Conservation (phyloP, 164 flowering plant genomes). For the Aristolochia californica region DNA sequence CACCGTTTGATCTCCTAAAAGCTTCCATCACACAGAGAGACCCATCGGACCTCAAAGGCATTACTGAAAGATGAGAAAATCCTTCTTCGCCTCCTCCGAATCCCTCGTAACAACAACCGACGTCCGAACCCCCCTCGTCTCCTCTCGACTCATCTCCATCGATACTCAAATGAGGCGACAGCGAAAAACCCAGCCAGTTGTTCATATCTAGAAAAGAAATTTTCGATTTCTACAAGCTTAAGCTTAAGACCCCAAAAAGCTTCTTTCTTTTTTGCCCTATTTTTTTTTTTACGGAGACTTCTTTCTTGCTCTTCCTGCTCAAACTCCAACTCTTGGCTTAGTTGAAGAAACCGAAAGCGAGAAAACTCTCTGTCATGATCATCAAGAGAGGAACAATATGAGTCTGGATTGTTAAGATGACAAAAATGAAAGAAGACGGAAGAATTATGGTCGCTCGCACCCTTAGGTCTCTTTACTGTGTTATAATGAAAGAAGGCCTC, state of each 20-base stretch:
- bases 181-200: constrained; percentile 75
- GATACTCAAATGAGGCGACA: constrained; percentile 43
- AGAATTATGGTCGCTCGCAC: neutral
- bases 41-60: constrained; percentile 66
- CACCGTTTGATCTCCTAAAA: constrained; percentile 17
- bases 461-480: neutral
- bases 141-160: constrained; percentile 6
- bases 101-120: constrained; percentile 14
- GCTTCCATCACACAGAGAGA: constrained; percentile 41
- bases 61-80: constrained; percentile 20
- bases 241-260: constrained; percentile 6
- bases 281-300: neutral
- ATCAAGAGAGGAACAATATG: neutral
- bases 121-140: constrained; percentile 3
- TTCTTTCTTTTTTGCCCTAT: neutral
- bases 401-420: too few relatives aligned
- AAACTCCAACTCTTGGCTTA: constrained; percentile 8
- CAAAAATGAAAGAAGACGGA: neutral
- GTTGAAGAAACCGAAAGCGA: constrained; percentile 7
- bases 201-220: constrained; percentile 24
- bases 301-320: constrained; percentile 10
- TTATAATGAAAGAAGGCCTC: neutral
- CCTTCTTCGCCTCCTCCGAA: constrained; percentile 11
- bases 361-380: neutral
- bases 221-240: neutral